Conservation (phyloP, 139 green algal genomes). For the Marvania coccoides region DNA sequence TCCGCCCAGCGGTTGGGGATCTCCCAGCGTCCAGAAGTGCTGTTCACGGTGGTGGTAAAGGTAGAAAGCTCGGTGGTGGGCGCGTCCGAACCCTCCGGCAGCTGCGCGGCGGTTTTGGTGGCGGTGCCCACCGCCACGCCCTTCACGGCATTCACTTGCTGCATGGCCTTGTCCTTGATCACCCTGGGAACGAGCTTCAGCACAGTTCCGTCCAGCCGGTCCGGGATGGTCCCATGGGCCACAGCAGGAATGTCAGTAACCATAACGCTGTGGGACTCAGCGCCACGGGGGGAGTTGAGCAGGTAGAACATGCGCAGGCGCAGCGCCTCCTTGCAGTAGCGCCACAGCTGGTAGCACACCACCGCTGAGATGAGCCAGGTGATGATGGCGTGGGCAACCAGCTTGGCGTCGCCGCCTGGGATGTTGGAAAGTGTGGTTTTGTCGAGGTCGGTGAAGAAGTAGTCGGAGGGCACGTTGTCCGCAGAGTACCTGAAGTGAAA, state of each 20-base stretch:
- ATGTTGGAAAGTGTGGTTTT: slow-evolving; percentile 50
- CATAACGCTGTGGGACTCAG: slow-evolving; percentile 43
- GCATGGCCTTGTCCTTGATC: not conserved
- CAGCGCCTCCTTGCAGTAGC: slow-evolving; percentile 50
- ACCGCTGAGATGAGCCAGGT: slow-evolving; percentile 42
- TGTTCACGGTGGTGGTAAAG: not conserved
- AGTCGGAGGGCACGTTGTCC: slow-evolving; percentile 1
- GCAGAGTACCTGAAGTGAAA: slow-evolving; percentile 5
- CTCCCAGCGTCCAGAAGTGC: not conserved
- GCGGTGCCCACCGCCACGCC: not conserved
- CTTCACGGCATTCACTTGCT: not conserved
- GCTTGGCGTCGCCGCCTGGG: not conserved
- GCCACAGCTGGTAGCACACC: slow-evolving; percentile 40
- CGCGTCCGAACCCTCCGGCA: not conserved
- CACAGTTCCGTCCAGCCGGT: slow-evolving; percentile 9
- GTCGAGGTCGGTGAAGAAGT: slow-evolving; percentile 32
- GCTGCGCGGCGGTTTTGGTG: not conserved
- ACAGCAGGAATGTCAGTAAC: slow-evolving; percentile 49
- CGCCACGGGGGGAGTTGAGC: slow-evolving; percentile 34
- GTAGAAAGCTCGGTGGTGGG: not conserved
- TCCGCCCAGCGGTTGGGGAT: slow-evolving; percentile 17
- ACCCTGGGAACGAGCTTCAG: slow-evolving; percentile 15
- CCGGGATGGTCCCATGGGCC: slow-evolving; percentile 27
- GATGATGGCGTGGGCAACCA: slow-evolving; percentile 57
- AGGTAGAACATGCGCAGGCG: slow-evolving; percentile 58